Conservation (phyloP, 2,329 filamentous ascomycete genomes). For the Botrytis squamosa region DNA sequence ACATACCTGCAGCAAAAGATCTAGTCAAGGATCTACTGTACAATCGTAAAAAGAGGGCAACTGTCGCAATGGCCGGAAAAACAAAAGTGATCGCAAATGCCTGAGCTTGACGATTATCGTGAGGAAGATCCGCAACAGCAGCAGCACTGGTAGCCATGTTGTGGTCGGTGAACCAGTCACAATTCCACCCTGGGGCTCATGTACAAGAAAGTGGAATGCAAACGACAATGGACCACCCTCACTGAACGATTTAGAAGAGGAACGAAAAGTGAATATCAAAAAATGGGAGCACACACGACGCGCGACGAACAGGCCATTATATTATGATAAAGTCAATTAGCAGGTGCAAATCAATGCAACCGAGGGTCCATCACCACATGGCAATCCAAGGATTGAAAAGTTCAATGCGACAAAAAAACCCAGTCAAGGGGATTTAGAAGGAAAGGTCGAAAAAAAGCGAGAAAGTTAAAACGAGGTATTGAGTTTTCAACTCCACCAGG, state of each 20-base stretch:
- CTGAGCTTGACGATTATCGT: background rate
- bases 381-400: background rate
- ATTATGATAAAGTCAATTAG: background rate
- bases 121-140: background rate
- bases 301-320: background rate
- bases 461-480: background rate
- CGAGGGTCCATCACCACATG: slow-evolving; percentile 1
- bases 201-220: background rate
- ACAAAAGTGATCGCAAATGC: background rate
- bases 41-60: slow-evolving; percentile 4
- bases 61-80: slow-evolving; percentile 10
- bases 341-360: background rate
- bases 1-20: slow-evolving; percentile 12
- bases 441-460: background rate
- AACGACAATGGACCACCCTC: background rate
- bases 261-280: slow-evolving; percentile 1
- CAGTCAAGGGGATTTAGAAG: background rate
- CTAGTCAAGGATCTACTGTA: slow-evolving; percentile 12
- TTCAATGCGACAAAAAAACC: background rate
- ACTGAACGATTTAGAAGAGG: background rate
- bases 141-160: background rate
- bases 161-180: background rate
- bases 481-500: background rate
- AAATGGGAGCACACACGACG: background rate
- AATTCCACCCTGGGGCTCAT: background rate